Base-by-base conservation (phyloP, 192 early-diverging fungal species). In the Rhizophagus sp. region DNA sequence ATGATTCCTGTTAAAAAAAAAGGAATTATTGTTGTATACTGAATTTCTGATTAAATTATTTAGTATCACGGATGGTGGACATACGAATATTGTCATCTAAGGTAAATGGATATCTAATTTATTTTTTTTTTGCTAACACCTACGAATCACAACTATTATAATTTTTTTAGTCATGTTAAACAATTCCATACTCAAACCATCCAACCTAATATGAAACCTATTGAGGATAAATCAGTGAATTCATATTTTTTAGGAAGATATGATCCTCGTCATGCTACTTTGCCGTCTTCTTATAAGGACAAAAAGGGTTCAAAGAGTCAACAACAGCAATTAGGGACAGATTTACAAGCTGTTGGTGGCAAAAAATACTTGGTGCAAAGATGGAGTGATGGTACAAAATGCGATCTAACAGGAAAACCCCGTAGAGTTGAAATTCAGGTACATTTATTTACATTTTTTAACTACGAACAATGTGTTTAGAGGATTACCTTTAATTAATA, bases 51-150 rank as follows among this genome's bases (percentile, higher is more conserved):
- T 5, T 44, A n/a, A 19, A 22, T 47, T 44, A 9, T 4, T 65
- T 75, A 86, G 85, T 62, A 2, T 12, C 5, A 47, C 9, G 87
- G 86, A 27, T 96, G 89, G 84, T 97, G 94, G 93, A 90, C 90
- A 0, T 97, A 96, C 80, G 93, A 95, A 81, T 97, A 94, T 81
- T 97, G 96, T 81, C 95, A 95, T 83, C 47, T 79, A 13, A 62
- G 25, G 78, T 79, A 34, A 68, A 64, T 69, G 39, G 19, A 22
- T 36, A 41, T 69, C 33, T 15, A 27, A 47, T 12, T 27, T 3
- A 7, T 65, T 65, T 65, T 65, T 65, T 65, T 19, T 27, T 65
- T 24, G 27, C 3, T 30, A 47, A 47, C 11, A 11, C 44, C 1
- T 13, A 12, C 44, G 44, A 47, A 12, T 44, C 4, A 12, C 4